Conservation (phyloP, 2,329 filamentous ascomycete genomes). For the Talaromyces rugulosus region DNA sequence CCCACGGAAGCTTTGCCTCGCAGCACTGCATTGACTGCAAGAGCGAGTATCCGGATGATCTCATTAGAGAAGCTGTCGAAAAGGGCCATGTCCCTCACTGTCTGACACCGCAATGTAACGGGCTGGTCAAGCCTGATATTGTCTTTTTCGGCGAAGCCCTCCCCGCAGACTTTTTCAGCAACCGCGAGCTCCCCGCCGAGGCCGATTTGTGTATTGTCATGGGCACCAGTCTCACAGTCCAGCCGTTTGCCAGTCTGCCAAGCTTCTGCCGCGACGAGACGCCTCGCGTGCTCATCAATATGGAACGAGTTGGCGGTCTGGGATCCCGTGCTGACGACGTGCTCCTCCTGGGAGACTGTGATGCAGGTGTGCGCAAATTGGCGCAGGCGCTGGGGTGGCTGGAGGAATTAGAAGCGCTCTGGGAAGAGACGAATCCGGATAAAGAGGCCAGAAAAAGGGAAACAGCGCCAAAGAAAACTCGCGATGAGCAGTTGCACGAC, state of each 20-base stretch:
- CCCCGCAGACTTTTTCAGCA: conserved; percentile 61
- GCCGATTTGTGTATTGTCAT: conserved; percentile 80
- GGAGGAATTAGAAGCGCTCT: conserved; percentile 73
- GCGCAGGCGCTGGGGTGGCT: conserved; percentile 80
- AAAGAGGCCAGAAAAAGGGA: conserved; percentile 48
- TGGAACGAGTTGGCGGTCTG: conserved; percentile 74
- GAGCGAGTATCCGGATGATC: conserved; percentile 62
- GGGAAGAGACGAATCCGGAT: conserved; percentile 64
- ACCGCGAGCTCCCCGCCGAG: conserved; percentile 50
- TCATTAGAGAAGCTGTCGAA: conserved; percentile 68
- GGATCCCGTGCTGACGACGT: conserved; percentile 81
- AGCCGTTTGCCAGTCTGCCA: conserved; percentile 83
- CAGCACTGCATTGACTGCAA: conserved; percentile 92
- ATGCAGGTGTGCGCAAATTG: conserved; percentile 72
- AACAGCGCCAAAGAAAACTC: conserved; percentile 37
- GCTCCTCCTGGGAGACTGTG: conserved; percentile 74
- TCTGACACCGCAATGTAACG: conserved; percentile 57
- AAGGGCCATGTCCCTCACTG: conserved; percentile 69
- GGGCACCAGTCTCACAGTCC: conserved; percentile 82
- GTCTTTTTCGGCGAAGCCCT: conserved; percentile 85
- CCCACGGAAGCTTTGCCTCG: conserved; percentile 88
- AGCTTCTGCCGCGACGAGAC: conserved; percentile 55
- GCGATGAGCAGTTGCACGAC: conserved; percentile 55
- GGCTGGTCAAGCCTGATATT: conserved; percentile 88
- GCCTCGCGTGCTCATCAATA: conserved; percentile 82